A percentile compares a stretch with the other conserved stretches of the same genome.
These are phyloP conservation scores for Tolypocladium pustulatum DNA, from an alignment of 2,329 filamentous ascomycete species.

Conservation along the genomic window DNA sequence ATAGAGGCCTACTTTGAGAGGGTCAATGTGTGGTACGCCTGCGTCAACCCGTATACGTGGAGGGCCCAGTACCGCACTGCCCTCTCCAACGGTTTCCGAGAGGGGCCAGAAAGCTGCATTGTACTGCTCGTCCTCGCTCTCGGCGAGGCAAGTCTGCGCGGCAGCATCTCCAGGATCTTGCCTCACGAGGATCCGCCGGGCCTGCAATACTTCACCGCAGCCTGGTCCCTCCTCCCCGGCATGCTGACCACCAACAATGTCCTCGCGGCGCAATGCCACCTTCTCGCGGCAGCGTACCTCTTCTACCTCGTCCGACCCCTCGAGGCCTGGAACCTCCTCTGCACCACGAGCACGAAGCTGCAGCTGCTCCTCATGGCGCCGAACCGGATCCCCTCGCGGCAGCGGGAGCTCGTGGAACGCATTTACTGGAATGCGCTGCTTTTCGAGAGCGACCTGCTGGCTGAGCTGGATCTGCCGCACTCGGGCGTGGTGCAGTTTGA, in stretches of 20 bases:
- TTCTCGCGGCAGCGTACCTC: slow-evolving; percentile 70
- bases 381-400: slow-evolving; percentile 56
- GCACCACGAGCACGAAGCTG: slow-evolving; percentile 70
- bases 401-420: slow-evolving; percentile 63
- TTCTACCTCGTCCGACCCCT: slow-evolving; percentile 75
- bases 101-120: slow-evolving; percentile 73
- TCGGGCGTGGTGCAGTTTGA: slow-evolving; percentile 77
- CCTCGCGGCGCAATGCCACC: slow-evolving; percentile 67
- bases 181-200: slow-evolving; percentile 63
- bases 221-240: slow-evolving; percentile 66
- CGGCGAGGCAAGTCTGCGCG: slow-evolving; percentile 63
- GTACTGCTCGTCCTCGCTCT: slow-evolving; percentile 69
- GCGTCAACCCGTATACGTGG: slow-evolving; percentile 77
- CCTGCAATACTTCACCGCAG: slow-evolving; percentile 68
- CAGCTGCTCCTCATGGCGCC: slow-evolving; percentile 69
- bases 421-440: slow-evolving; percentile 79
- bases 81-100: slow-evolving; percentile 63
- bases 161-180: slow-evolving; percentile 64
- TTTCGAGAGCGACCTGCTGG: slow-evolving; percentile 70
- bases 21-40: slow-evolving; percentile 79
- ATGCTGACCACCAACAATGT: slow-evolving; percentile 75
- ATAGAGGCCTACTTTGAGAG: slow-evolving; percentile 71
- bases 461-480: slow-evolving; percentile 71
- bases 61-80: slow-evolving; percentile 64
- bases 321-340: slow-evolving; percentile 73